phyloP scores from a whole-genome alignment of 345 rosid species.

The Hypericum androsaemum region DNA sequence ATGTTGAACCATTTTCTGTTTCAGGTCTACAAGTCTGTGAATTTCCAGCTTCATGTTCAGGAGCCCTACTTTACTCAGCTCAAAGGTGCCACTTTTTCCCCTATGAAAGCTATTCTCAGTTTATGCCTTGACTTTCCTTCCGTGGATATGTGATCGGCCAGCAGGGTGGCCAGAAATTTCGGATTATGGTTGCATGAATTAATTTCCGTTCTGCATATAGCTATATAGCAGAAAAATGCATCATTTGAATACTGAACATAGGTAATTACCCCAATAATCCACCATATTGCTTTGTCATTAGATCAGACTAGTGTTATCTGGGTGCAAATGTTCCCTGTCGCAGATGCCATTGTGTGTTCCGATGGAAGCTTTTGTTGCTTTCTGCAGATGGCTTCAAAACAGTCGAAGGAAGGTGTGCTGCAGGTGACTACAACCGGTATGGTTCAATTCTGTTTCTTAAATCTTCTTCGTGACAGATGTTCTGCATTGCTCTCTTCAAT shows the following conservation, averaged over 20 bases:
- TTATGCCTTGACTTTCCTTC: not conserved
- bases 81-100: conserved; percentile 28
- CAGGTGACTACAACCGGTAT: conserved; percentile 53
- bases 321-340: no score
- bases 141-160: not conserved
- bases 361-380: conserved; percentile 5
- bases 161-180: not conserved
- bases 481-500: not conserved
- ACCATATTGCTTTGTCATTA: no score
- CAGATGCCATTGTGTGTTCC: not conserved
- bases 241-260: no score
- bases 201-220: no score
- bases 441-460: not conserved
- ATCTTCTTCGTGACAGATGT: not conserved
- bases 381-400: conserved; percentile 60
- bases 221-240: no score
- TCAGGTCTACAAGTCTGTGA: conserved; percentile 44
- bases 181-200: not conserved
- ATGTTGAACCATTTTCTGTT: not conserved
- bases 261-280: no score
- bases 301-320: no score
- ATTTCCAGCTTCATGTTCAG: conserved; percentile 64
- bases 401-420: conserved; percentile 77
- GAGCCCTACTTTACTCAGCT: conserved; percentile 63
- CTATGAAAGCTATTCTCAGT: no score